Conservation (phyloP, 345 rosid genomes). For the Eucalyptus marginata region DNA sequence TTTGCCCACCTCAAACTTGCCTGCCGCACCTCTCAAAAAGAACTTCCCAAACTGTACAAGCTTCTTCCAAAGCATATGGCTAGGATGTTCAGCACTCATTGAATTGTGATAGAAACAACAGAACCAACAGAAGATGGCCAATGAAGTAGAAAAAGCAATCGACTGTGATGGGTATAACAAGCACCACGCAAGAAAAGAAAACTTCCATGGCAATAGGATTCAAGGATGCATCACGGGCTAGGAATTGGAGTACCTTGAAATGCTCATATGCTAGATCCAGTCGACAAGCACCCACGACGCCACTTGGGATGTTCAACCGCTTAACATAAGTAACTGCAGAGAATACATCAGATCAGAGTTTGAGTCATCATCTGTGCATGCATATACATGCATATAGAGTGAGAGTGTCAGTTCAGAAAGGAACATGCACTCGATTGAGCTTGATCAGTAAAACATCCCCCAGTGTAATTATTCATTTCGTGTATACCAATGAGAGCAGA, state of each 20-base stretch:
- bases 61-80: neutral
- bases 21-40: neutral
- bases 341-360: neutral
- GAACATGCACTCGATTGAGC: neutral
- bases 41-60: neutral
- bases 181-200: neutral
- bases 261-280: conserved; percentile 97
- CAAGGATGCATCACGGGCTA: neutral
- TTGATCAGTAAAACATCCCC: neutral
- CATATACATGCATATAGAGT: neutral
- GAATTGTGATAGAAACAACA: neutral
- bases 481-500: neutral
- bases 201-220: neutral
- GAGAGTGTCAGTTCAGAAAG: neutral
- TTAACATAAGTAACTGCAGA: conserved; percentile 70
- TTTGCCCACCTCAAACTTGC: neutral
- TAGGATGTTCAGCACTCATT: neutral
- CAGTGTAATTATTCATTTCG: neutral
- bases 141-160: neutral
- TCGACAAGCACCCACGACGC: conserved; percentile 94
- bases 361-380: neutral
- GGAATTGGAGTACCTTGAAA: conserved; percentile 59
- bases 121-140: neutral
- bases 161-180: neutral
- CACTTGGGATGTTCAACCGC: conserved; percentile 83